Percentiles rank a stretch among this genome's conserved stretches.
Evolutionary conservation across 2,329 filamentous ascomycete genomes (phyloP).

Genomic region (Colletotrichum eremochloae): DNA sequence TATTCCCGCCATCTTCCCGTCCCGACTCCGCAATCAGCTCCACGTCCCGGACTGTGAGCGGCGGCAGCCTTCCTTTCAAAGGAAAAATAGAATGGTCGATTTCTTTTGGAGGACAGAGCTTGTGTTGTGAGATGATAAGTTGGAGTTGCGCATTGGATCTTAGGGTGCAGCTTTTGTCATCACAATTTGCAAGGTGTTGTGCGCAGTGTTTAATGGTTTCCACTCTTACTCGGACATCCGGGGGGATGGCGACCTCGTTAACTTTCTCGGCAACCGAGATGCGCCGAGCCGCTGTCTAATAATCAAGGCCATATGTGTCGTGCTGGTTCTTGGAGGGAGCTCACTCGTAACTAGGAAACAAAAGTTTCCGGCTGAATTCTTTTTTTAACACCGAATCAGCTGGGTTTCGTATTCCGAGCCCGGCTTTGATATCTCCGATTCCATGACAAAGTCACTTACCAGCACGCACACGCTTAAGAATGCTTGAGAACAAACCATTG

Average conservation of each 20-base stretch:
- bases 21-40: neutral
- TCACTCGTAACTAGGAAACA: neutral
- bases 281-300: neutral
- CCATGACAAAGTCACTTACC: neutral
- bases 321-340: too few species aligned
- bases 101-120: neutral
- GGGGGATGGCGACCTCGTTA: neutral
- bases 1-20: neutral
- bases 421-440: neutral
- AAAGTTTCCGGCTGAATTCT: neutral
- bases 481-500: neutral
- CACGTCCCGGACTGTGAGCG: neutral
- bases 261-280: neutral
- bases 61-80: neutral
- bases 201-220: too few species aligned
- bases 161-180: neutral
- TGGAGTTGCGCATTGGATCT: neutral
- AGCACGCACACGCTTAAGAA: neutral
- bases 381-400: neutral
- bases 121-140: neutral
- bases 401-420: neutral
- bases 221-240: neutral
- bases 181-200: neutral
- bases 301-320: neutral
- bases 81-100: neutral